phyloP scores from a whole-genome alignment of 805 yeast species.

The Vanderwaltozyma verrucispora region DNA sequence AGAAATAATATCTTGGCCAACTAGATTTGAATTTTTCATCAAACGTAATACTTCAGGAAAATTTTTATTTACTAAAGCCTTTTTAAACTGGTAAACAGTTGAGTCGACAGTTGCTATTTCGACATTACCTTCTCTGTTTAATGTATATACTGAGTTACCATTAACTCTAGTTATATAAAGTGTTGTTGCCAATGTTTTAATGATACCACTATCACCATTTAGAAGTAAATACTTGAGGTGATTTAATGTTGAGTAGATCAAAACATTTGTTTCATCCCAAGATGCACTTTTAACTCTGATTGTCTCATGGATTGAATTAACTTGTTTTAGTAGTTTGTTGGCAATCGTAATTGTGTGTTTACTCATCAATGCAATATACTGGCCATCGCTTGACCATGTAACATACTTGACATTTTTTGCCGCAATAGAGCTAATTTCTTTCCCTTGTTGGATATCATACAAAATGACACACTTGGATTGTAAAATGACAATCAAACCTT shows the following conservation, averaged over 20 bases:
- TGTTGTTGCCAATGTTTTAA: conserved; percentile 84
- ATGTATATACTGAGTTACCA: conserved; percentile 64
- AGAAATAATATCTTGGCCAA: conserved; percentile 94
- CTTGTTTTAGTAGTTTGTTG: conserved; percentile 60
- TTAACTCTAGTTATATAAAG: conserved; percentile 66
- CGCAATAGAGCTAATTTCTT: conserved; percentile 54
- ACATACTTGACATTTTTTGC: conserved; percentile 79
- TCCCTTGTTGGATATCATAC: conserved; percentile 89
- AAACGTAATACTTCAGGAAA: conserved; percentile 86
- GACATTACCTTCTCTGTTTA: conserved; percentile 78
- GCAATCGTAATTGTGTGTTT: conserved; percentile 91
- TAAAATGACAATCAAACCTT: conserved; percentile 73
- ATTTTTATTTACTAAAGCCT: conserved; percentile 80
- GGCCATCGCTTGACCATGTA: conserved; percentile 81
- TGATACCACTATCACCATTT: conserved; percentile 92
- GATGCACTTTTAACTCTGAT: conserved; percentile 94
- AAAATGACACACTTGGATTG: conserved; percentile 64
- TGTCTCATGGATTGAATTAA: conserved; percentile 88
- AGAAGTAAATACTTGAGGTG: conserved; percentile 89
- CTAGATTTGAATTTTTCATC: conserved; percentile 79
- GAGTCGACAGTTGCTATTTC: conserved; percentile 78
- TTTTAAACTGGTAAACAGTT: conserved; percentile 93
- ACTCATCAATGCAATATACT: conserved; percentile 75
- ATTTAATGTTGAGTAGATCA: conserved; percentile 87
- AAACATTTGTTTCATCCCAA: conserved; percentile 91